Evolutionary conservation across 805 yeast species (phyloP), one percentile per base, ranked within the genome.

Genomic region (Candida silvicultrix): DNA sequence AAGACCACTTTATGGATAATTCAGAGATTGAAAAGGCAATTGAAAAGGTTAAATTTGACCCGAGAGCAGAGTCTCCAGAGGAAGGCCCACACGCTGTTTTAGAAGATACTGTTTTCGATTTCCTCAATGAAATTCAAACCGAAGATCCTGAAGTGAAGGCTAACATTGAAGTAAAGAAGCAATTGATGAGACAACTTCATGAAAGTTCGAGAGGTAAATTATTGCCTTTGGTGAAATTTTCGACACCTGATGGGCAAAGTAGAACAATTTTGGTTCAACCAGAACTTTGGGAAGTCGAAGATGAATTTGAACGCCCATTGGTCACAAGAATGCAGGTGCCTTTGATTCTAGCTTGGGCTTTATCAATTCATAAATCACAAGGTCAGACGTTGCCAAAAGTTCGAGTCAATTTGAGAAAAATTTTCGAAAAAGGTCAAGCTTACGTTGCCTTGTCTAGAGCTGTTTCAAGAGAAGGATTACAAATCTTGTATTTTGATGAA

Each of bases 381-480:
- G 99, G 99, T 1, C 90, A 92, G 64, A 86, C 98, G 0, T 64
- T 89, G 39, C 81, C 83, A 5, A 73, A 77, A 45, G 89, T 87
- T 4, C 75, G 75, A 50, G 96, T 92, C 6, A 95, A 94, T 61
- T 71, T 92, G 49, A 70, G 74, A 34, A 72, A 73, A 46, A 80
- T 85, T 1, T 92, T 92, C 64, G 98, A 90, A 59, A 81, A 79
- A 44, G 99, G 99, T 0, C 99, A 94, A 62, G 95, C 96, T 0
- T 94, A 94, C 60, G 99, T 94, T 28, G 99, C 98, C 0, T 68
- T 94, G 29, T 87, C 96, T 12, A 77, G 99, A 63, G 98, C 97
- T 1, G 85, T 83, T 1, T 76, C 85, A 20, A 74, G 95, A 55
- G 80, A 80, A 3, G 96, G 96, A 0, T 69, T 94, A 23, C 96